Base-by-base conservation (phyloP, 805 yeast species). In the Kazachstania africana region DNA sequence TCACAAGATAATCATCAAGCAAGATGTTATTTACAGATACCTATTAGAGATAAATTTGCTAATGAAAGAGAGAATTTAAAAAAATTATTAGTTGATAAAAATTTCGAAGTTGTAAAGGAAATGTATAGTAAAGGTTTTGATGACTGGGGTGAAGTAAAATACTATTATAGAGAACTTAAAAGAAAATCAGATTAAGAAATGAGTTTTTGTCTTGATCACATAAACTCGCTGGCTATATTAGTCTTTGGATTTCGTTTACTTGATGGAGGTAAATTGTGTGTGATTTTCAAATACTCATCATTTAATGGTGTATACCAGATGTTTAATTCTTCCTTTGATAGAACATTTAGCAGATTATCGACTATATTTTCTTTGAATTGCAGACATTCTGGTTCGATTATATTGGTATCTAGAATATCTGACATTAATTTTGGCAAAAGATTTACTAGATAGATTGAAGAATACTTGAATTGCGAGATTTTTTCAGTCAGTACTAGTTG, bases 111-210 rank as follows among this genome's bases (percentile, higher is more conserved):
- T 43, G 38, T 47, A 0, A 53, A 55, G 5, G 57, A 60, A 26
- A 65, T 57, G 8, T 45, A 53, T 3, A 84, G 80, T 36, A 55
- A 64, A 4, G 96, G 95, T 0, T 59, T 57, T 34, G 98, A 88
- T 48, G 96, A 87, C 50, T 87, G 84, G 62, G 96, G 96, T 0
- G 65, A 64, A 19, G 75, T 75, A 33, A 50, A 62, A 16, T 87
- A 75, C 46, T 53, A 72, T 15, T 62, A 50, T 35, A 60, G 59
- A 37, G 50, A 55, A 32, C 36, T 62, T 12, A 27, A 40, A 28
- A 49, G 56, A 51, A 26, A 19, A 19, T 19, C 22, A 19, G 10
- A 19, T 19, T 19, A 19, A 19, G 6, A 19, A 19, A 19, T 8
- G 22, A 19, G 22, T 19, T 8, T 19, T 19, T 19, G n/a, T n/a